These are phyloP conservation scores for Dentipellis sp. DNA, from an alignment of 768 basidiomycete genomes.

Conservation along the genomic window DNA sequence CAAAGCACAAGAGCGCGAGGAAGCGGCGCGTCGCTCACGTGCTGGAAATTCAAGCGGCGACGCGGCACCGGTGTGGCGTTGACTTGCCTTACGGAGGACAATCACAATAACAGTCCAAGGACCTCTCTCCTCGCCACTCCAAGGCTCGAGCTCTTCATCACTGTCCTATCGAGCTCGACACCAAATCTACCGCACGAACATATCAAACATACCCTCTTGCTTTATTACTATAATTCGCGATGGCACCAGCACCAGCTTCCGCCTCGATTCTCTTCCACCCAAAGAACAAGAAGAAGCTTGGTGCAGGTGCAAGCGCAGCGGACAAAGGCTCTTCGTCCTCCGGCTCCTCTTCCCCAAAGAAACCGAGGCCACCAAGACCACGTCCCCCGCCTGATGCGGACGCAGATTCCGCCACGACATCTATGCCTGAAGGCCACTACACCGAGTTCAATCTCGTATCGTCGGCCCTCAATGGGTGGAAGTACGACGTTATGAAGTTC, in stretches of 20 bases:
- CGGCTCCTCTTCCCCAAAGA: constrained; percentile 7
- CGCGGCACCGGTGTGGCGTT: neutral
- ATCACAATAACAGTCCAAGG: neutral
- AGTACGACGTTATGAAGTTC: constrained; percentile 91
- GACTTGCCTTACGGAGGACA: too few relatives aligned
- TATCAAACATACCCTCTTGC: too few relatives aligned
- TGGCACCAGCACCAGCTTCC: constrained; percentile 9
- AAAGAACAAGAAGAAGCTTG: constrained; percentile 10
- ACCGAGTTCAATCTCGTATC: constrained; percentile 75
- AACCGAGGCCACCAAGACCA: constrained; percentile 6
- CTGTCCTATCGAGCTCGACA: too few relatives aligned
- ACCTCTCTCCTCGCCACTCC: neutral
- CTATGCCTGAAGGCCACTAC: constrained; percentile 57
- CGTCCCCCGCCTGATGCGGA: constrained; percentile 4
- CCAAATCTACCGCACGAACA: too few relatives aligned
- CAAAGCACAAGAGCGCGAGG: neutral
- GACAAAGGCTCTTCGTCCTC: constrained; percentile 6
- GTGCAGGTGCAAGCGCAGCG: neutral
- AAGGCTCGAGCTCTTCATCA: too few relatives aligned
- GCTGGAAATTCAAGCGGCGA: neutral
- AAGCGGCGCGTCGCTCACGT: neutral
- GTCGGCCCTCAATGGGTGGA: constrained; percentile 77
- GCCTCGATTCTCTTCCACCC: constrained; percentile 15
- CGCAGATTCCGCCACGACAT: constrained; percentile 23
- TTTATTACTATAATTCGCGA: neutral